Evolutionary conservation across 163 green algal genomes (phyloP), one percentile per base, ranked within the genome.

Genomic region (Smithsoniella earleae): DNA sequence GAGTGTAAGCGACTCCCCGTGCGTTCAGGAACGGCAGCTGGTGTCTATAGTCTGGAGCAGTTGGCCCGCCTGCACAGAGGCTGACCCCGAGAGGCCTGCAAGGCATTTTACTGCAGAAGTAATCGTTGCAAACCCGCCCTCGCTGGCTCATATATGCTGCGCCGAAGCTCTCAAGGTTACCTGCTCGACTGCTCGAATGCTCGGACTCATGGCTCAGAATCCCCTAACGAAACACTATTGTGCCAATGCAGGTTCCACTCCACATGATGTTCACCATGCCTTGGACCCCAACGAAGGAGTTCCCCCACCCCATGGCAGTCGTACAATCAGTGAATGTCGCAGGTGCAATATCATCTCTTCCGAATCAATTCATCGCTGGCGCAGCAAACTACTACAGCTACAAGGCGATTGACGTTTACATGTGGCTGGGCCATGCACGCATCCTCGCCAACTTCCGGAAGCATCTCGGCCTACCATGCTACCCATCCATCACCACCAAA

Each of bases 191-290:
- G 40, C 40, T 49, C 40, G 13, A 49, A 49, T 13, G 40, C 40
- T 49, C n/a, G n/a, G n/a, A n/a, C n/a, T n/a, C n/a, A n/a, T n/a
- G n/a, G n/a, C n/a, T n/a, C n/a, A n/a, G n/a, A n/a, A n/a, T n/a
- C n/a, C n/a, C n/a, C n/a, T n/a, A n/a, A n/a, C n/a, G n/a, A n/a
- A n/a, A n/a, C n/a, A n/a, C n/a, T n/a, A n/a, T n/a, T n/a, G n/a
- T n/a, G n/a, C n/a, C n/a, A n/a, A n/a, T 69, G 58, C 58, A 69
- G 58, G 58, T 89, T 2, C 84, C 84, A 2, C 63, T 89, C 6
- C 87, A 93, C 64, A 78, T 92, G 33, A 80, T 87, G 34, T 87
- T 86, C 73, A 91, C 87, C 30, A 89, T 91, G 54, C 87, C 87
- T 31, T 93, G 87, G 87, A 76, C 79, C 37, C 84, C 82, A 1